Evolutionary conservation across 768 basidiomycete genomes (phyloP), one percentile per base, ranked within the genome.

Genomic region (Leccinum barrowsii): DNA sequence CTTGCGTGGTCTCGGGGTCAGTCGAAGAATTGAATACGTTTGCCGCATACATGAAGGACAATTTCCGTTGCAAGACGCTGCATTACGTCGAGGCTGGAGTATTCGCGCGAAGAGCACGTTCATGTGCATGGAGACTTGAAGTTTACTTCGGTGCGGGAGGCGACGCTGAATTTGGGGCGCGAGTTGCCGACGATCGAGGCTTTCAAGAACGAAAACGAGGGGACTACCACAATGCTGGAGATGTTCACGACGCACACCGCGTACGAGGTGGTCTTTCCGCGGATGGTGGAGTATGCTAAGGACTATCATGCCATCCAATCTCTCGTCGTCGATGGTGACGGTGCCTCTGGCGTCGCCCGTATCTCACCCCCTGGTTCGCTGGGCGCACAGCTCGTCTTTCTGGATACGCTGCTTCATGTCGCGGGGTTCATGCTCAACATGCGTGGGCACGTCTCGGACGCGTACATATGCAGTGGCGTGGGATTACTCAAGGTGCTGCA

Each of bases 351-450:
- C 3, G 77, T 76, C 60, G 88, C 85, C 2, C 69, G 71, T 1
- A 68, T 87, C 24, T 65, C 71, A 26, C 71, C 86, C 13, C 78
- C 80, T 1, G 63, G 65, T 26, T 61, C 68, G 12, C 82, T 78
- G 59, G 73, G 76, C 10, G 71, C 75, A 3, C 79, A 85, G 59
- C 82, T 84, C 5, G 67, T 87, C 24, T 87, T 89, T 70, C 73
- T 82, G 57, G 89, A 90, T 61, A 82, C 85, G 0, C 73, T 90
- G 30, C 73, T 89, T 30, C 89, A 90, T 58, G 78, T 82, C 37
- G 82, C 87, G 0, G 89, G 89, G 3, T 88, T 90, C 70, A 73
- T 89, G 34, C 79, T 83, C 24, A 91, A 90, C 68, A 67, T 83
- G 65, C 79, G 77, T 42, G 81, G 79, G 7, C 69, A 73, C 10